Evolutionary conservation across 148 eudicot genomes (phyloP).

Genomic region (Selenicereus undatus): DNA sequence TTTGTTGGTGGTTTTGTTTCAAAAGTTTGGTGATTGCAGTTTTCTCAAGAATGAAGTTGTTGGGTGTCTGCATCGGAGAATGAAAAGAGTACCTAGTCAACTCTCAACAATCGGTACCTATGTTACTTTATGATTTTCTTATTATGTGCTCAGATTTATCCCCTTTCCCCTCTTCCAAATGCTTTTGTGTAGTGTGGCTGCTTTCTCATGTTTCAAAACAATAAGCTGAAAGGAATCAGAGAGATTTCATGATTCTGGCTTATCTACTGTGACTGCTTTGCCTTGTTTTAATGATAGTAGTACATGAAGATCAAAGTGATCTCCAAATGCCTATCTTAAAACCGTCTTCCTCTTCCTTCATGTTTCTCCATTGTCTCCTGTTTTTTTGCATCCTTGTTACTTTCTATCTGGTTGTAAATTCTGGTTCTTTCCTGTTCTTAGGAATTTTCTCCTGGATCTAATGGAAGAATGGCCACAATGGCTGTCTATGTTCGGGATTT

Average conservation of each 20-base stretch:
- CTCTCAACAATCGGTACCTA: slow-evolving; percentile 9
- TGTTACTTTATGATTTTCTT: slow-evolving; percentile 13
- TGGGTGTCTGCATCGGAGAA: slow-evolving; percentile 28
- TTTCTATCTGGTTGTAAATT: slow-evolving; percentile 1
- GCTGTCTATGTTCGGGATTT: slow-evolving; percentile 93
- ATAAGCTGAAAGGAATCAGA: background rate
- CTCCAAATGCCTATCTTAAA: slow-evolving; percentile 4
- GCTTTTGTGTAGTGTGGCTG: background rate
- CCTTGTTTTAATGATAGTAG: background rate
- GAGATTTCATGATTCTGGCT: slow-evolving; percentile 9
- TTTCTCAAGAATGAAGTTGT: slow-evolving; percentile 31
- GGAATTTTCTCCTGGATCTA: slow-evolving; percentile 98
- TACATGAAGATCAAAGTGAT: background rate
- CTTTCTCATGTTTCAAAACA: background rate
- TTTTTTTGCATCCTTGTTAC: background rate
- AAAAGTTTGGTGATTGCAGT: slow-evolving; percentile 27
- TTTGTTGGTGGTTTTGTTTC: slow-evolving; percentile 27
- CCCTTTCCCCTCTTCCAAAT: background rate
- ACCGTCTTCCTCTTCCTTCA: background rate
- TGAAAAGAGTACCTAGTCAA: slow-evolving; percentile 13
- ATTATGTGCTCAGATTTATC: slow-evolving; percentile 18
- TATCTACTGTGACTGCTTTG: background rate
- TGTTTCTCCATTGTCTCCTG: background rate
- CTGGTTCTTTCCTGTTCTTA: slow-evolving; percentile 28
- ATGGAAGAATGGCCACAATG: slow-evolving; percentile 89